Base-by-base conservation (phyloP, 2,329 filamentous ascomycete species). In the Monilinia fructigena region DNA sequence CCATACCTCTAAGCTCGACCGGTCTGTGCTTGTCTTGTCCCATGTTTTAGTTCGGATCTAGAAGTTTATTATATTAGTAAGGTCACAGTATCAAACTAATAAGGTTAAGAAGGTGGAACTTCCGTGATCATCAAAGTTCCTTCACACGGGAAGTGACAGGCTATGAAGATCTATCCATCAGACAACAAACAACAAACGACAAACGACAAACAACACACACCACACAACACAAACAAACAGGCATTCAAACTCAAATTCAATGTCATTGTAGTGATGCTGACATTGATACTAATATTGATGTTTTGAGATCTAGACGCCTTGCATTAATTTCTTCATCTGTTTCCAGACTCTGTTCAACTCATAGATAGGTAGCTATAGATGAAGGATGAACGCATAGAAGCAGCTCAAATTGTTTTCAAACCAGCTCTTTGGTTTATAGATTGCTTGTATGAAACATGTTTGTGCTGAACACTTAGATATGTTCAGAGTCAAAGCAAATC, bases 351-450 rank as follows among this genome's bases (percentile, higher is more conserved):
- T 35, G 31, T 35, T 35, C 31, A 45, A 35, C 31, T 45, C 12
- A 45, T n/a, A n/a, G 26, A 59, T 35, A 35, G 31, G 31, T 8
- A 35, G 31, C 5, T 35, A 35, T 35, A 35, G 7, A 35, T 35
- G 18, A 47, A 47, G 26, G 26, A 58, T 26, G 26, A 11, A 28
- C 3, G 11, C 26, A 18, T 28, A 26, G 20, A 35, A 20, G 42
- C 16, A 6, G 42, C 20, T 35, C 42, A 48, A 16, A 18, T 48
- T 28, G 16, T 23, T 23, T 38, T 23, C 42, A 60, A 38, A 48
- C 42, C 48, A 35, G 35, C 42, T 60, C 56, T 60, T 60, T 48
- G 56, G 28, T 23, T 48, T 20, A 60, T 23, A 42, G 40, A 42
- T 1, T 16, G 12, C 28, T 35, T 35, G n/a, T 40, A 47, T 60